phyloP scores from a whole-genome alignment of 177 flowering plant genomes.

The Vitis hybrid region DNA sequence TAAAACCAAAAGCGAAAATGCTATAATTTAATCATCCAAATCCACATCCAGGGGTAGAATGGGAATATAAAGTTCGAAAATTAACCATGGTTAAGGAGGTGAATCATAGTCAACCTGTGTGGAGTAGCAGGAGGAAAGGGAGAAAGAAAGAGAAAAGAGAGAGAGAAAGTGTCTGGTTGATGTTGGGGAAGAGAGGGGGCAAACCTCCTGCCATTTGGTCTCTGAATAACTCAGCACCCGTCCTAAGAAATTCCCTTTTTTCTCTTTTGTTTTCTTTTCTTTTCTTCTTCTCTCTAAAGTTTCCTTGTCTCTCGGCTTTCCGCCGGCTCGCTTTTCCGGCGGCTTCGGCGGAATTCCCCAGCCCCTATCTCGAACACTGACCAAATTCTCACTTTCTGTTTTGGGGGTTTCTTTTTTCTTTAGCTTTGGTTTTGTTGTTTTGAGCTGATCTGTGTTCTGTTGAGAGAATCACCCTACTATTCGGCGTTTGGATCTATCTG shows the following conservation, averaged over 20 bases:
- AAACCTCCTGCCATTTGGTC: slow-evolving; percentile 49
- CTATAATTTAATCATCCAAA: no score
- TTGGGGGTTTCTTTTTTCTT: neutral
- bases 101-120: neutral
- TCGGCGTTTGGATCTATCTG: neutral
- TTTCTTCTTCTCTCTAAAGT: slow-evolving; percentile 16
- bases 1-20: no score
- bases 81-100: neutral
- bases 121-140: slow-evolving; percentile 5
- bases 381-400: neutral
- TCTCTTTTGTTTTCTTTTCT: slow-evolving; percentile 23
- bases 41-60: no score
- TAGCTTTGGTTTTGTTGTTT: neutral
- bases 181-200: slow-evolving; percentile 53
- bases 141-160: slow-evolving; percentile 9
- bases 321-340: slow-evolving; percentile 9
- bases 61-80: no score
- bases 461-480: neutral
- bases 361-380: neutral
- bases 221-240: slow-evolving; percentile 27
- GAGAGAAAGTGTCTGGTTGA: slow-evolving; percentile 22
- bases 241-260: slow-evolving; percentile 6
- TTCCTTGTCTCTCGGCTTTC: slow-evolving; percentile 18
- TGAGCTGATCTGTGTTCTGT: slow-evolving; percentile 21
- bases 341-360: neutral